Percentiles rank a stretch among this genome's conserved stretches.
Conservation (phyloP, 768 basidiomycete species). For the Dendrothele bispora region DNA sequence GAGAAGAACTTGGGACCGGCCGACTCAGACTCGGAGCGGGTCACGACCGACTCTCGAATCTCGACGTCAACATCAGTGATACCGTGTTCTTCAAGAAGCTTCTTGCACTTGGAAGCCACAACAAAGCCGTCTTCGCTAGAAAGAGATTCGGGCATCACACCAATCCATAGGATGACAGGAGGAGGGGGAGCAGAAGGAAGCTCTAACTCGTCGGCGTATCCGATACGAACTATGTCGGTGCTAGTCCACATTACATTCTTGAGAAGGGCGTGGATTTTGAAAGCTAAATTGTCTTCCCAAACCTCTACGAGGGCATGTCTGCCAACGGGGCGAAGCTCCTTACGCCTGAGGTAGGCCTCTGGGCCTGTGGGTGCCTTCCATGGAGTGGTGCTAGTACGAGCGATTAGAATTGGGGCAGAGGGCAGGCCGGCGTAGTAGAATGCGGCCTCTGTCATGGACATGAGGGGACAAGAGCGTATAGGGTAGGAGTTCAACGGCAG, state of each 20-base stretch:
- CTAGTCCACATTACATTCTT: background rate
- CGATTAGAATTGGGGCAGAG: constrained; percentile 24
- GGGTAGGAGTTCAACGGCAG: no score
- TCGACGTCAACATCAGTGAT: background rate
- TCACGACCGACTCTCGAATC: background rate
- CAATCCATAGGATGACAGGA: background rate
- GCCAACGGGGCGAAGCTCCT: constrained; percentile 8
- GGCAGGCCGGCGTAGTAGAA: constrained; percentile 28
- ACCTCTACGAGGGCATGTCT: background rate
- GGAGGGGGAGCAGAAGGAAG: constrained; percentile 1
- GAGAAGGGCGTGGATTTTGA: background rate
- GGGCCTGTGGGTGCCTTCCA: constrained; percentile 24
- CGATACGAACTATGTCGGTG: background rate
- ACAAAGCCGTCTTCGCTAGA: background rate
- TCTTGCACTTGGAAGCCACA: background rate
- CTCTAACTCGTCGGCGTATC: background rate
- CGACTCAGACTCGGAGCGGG: constrained; percentile 11
- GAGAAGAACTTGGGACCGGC: constrained; percentile 1
- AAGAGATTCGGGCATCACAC: background rate
- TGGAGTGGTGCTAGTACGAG: constrained; percentile 19
- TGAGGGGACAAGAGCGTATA: no score
- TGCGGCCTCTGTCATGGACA: no score
- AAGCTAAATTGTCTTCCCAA: background rate
- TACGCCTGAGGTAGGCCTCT: constrained; percentile 22
- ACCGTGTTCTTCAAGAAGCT: background rate